Evolutionary conservation across 2,329 filamentous ascomycete genomes (phyloP), one percentile per base, ranked within the genome.

Genomic region (Epichloe gansuensis): DNA sequence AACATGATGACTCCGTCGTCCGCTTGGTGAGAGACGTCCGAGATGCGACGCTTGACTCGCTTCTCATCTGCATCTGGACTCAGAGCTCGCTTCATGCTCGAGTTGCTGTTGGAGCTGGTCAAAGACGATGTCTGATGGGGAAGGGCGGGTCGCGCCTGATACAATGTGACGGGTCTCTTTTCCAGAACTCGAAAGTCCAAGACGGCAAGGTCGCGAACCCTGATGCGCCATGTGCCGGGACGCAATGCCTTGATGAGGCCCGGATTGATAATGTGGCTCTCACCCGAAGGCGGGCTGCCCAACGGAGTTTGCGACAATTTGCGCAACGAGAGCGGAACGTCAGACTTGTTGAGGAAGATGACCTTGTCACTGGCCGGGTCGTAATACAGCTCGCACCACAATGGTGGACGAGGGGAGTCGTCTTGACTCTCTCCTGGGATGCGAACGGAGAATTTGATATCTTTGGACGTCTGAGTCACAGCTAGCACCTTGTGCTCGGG

Each of bases 301-400:
- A 63, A 57, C 3, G 69, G 65, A 34, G 66, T 63, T 53, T 70
- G 66, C 21, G 74, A 76, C 50, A 75, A 60, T 50, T 73, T 69
- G 21, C 71, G 69, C 34, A 82, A 67, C 25, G 67, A 67, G 51
- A 81, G 74, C 44, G 78, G 77, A 2, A 75, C 69, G 39, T 80
- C 75, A 15, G 77, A 80, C 53, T 70, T 72, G 63, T 81, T 82
- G 50, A 74, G 63, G 28, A 81, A 71, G 54, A 81, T 77, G 58
- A 79, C 72, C 62, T 76, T 75, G 61, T 81, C 78, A 65, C 77
- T 80, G 56, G 72, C 68, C 15, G 78, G 77, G 62, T 81, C 76
- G 58, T 81, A 81, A 59, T 80, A 81, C 38, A 82, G 67, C 62
- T 81, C 77, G 62, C 76, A 81, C 75, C 75, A 80, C n/a, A 81